Conservation (phyloP, 305 asterid genomes). For the Fraxinus latifolia region DNA sequence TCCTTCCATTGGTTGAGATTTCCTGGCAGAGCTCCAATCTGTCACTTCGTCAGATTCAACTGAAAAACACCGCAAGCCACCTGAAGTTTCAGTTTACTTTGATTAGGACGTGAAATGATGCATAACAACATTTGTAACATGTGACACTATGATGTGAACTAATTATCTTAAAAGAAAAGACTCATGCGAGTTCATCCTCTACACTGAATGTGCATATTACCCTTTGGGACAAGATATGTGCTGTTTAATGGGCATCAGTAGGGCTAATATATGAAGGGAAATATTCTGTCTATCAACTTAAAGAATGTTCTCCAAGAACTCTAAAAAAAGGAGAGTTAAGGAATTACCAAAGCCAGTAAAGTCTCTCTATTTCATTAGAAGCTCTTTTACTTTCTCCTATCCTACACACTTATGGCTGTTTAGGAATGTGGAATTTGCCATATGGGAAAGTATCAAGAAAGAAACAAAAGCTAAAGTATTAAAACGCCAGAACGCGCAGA, state of each 20-base stretch:
- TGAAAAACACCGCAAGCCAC: constrained; percentile 36
- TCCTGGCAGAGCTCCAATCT: constrained; percentile 47
- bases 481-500: not conserved
- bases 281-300: not conserved
- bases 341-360: not conserved
- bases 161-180: not conserved
- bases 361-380: not conserved
- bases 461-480: not conserved
- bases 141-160: not conserved
- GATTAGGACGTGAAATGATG: constrained; percentile 4
- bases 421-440: not conserved
- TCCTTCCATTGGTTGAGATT: constrained; percentile 36
- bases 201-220: not conserved
- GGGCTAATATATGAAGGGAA: not conserved
- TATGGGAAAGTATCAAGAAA: not conserved
- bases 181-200: not conserved
- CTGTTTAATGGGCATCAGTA: not conserved
- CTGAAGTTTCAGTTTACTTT: constrained; percentile 38
- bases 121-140: not conserved
- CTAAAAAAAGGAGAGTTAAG: not conserved
- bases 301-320: not conserved
- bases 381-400: not conserved
- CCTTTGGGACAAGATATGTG: not conserved
- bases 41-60: constrained; percentile 42
- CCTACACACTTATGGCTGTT: not conserved